Evolutionary conservation across 2,329 filamentous ascomycete species (phyloP), one percentile per base, ranked within the genome.

Genomic region (Davidsoniella australis): DNA sequence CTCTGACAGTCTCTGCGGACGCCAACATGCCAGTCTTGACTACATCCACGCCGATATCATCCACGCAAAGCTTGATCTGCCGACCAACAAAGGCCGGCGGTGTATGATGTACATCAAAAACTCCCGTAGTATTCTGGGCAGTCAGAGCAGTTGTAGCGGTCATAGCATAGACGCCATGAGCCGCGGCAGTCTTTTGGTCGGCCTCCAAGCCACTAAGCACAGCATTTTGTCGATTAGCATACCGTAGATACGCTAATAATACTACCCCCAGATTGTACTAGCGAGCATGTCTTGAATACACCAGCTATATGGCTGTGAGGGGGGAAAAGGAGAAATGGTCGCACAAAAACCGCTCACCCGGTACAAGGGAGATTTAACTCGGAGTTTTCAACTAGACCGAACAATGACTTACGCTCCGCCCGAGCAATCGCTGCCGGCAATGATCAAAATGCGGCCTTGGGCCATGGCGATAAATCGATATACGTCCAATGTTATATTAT

Each of bases 131-230:
- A 64, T 96, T 94, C 61, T 96, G 91, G 14, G 86, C 88, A n/a
- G 91, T 98, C 60, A 98, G 68, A 17, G 89, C 89, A 12, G 89
- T 93, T 8, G 89, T 95, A 18, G 88, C 86, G 46, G 89, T 95
- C 79, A 95, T 93, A 53, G 86, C 87, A 70, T 96, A 96, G 66
- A 85, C 91, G 53, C 82, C 80, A 73, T 96, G 87, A 16, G 85
- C 85, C 41, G 87, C 83, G 53, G 94, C 82, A 54, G 94, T 87
- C 63, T 94, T 94, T 61, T 96, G 88, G 62, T 96, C 89, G 38
- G 89, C 91, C 64, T 98, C 89, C 33, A 98, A 76, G 47, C 89
- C 91, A 50, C 88, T 94, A 58, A 36, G 7, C 26, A 20, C 23
- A 5, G 14, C 20, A 33, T 24, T 20, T 20, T 41, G 14, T 37